Evolutionary conservation across 2,329 filamentous ascomycete species (phyloP).

Genomic region (Graphiopsis chlorocephala): DNA sequence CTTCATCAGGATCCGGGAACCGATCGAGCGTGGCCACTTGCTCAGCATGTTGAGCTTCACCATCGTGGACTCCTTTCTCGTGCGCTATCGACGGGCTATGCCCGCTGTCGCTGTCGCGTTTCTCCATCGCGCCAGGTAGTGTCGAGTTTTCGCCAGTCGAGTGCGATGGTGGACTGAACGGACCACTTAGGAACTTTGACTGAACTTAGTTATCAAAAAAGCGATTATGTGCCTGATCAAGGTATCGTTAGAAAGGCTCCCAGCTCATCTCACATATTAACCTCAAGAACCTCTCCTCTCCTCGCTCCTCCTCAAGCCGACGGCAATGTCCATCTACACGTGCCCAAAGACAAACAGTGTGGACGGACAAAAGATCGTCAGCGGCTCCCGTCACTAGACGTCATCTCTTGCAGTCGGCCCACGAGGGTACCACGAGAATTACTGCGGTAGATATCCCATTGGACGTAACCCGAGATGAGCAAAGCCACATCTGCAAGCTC

Average conservation of each 20-base stretch:
- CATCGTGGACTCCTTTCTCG: neutral
- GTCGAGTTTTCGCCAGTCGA: neutral
- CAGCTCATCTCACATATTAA: no score
- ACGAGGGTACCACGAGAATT: neutral
- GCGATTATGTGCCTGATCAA: neutral
- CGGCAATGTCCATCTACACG: neutral
- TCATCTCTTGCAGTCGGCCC: neutral
- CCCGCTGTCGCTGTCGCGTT: neutral
- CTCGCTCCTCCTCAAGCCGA: neutral
- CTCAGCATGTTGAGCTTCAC: neutral
- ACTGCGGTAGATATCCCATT: neutral
- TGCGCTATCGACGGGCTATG: neutral
- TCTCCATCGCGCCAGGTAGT: neutral
- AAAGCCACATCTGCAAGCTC: neutral
- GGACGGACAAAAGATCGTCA: neutral
- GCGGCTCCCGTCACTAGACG: neutral
- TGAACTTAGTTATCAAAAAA: neutral
- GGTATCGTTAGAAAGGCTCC: neutral
- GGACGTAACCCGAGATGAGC: neutral
- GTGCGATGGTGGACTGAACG: neutral
- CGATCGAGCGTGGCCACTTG: neutral
- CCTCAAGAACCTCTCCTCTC: neutral
- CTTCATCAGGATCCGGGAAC: conserved; percentile 19
- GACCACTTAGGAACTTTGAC: neutral
- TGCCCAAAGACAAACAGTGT: neutral